Base-by-base conservation (phyloP, 345 rosid species). In the Syzygium grande region DNA sequence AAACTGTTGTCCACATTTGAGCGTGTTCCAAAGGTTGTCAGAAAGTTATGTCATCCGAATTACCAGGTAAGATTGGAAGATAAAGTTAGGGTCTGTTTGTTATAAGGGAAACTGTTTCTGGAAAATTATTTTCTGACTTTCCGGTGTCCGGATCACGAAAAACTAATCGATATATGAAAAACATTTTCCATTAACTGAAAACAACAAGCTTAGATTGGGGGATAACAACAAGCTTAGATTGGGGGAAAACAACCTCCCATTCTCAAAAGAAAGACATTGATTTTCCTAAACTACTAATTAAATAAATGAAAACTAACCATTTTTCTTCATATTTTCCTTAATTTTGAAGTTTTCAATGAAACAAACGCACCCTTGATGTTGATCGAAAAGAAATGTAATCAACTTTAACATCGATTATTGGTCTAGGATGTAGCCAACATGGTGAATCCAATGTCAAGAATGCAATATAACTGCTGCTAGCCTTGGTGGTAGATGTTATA, bases 131-230 rank as follows among this genome's bases (percentile, higher is more conserved):
- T 73, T 73, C 9, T 25, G 5, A 38, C 11, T 73, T 17, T 73
- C 0, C 7, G 0, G 7, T 73, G 7, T 38, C 34, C 38, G 22
- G 49, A 73, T 38, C 27, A 73, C 3, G 0, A 2, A 38, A 38
- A 73, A 73, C 4, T 19, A 41, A 73, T 38, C 2, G 11, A 73
- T 38, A 10, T 73, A 38, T 3, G 6, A 0, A 38, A 73, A 16
- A 9, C 6, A 3, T 73, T 19, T 22, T 19, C 4, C 27, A 10
- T 19, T 14, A 3, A 34, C 43, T 30, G 46, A 68, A 68, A 30
- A 38, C 80, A 9, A 73, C 4, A 10, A 19, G 0, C 2, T 38
- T 0, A 10, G 3, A 38, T 38, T 1, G 11, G 14, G 23, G 5
- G 80, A 16, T 19, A 73, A 73, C 2, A 19, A 10, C 22, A 10